These are phyloP conservation scores for Ampelocalamus luodianensis DNA, from an alignment of 176 grass and related monocot species.

Conservation along the genomic window DNA sequence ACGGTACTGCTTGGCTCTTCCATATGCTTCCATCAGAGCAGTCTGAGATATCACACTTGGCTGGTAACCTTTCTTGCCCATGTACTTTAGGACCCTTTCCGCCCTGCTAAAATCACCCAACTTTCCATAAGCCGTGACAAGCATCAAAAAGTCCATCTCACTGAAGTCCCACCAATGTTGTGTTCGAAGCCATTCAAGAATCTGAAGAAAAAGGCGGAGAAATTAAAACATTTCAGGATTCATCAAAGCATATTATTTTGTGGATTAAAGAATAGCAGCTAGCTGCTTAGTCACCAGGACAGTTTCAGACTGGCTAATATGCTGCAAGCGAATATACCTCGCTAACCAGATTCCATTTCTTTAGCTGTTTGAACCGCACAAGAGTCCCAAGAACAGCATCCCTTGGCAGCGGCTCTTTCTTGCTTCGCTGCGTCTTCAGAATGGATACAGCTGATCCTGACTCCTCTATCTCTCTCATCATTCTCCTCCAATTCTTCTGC, in stretches of 20 bases:
- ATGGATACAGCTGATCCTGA: slow-evolving; percentile 65
- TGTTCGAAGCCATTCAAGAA: slow-evolving; percentile 92
- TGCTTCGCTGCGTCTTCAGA: slow-evolving; percentile 63
- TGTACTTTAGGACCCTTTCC: slow-evolving; percentile 77
- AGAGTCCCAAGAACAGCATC: slow-evolving; percentile 80
- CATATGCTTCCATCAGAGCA: slow-evolving; percentile 91
- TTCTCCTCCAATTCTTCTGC: slow-evolving; percentile 83
- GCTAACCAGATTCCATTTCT: slow-evolving; percentile 84
- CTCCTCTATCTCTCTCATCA: slow-evolving; percentile 88
- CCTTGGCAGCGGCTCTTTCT: slow-evolving; percentile 57
- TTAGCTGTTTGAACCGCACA: slow-evolving; percentile 88
- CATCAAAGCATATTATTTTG: not conserved
- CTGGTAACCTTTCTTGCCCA: slow-evolving; percentile 77
- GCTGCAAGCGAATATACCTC: slow-evolving; percentile 62
- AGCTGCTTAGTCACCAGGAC: slow-evolving; percentile 17
- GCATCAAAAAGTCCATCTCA: slow-evolving; percentile 97
- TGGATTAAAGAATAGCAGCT: not conserved
- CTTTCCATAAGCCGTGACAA: slow-evolving; percentile 88
- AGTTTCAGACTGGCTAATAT: slow-evolving; percentile 21
- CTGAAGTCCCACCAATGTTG: slow-evolving; percentile 95
- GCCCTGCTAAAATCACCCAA: slow-evolving; percentile 80
- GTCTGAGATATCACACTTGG: slow-evolving; percentile 92
- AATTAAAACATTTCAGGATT: slow-evolving; percentile 27
- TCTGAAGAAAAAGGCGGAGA: slow-evolving; percentile 48
- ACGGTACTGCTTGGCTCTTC: slow-evolving; percentile 79